phyloP scores from a whole-genome alignment of 306 rosid genomes.

The Acmispon strigosus region DNA sequence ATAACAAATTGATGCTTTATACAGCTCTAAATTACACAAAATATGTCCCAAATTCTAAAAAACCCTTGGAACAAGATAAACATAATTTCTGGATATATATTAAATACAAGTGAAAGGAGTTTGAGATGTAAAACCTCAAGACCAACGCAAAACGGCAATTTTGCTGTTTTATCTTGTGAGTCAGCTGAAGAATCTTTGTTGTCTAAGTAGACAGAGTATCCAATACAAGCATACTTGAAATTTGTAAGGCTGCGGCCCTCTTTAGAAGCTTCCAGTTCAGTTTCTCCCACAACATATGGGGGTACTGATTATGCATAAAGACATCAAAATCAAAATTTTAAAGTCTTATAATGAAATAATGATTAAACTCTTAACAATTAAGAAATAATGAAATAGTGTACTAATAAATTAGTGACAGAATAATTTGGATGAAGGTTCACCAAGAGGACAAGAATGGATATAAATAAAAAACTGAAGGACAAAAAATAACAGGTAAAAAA shows the following conservation, averaged over 20 bases:
- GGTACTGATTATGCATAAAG: constrained; percentile 53
- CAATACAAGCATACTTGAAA: constrained; percentile 85
- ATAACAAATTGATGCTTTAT: neutral
- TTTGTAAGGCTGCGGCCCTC: constrained; percentile 61
- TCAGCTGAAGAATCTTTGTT: constrained; percentile 52
- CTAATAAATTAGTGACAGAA: too few species aligned
- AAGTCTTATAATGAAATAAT: too few species aligned
- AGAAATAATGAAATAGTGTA: neutral
- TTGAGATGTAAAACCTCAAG: constrained; percentile 58
- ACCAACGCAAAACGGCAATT: constrained; percentile 80
- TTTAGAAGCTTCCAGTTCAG: constrained; percentile 73
- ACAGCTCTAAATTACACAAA: neutral
- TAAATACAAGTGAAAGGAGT: neutral
- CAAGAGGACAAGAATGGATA: too few species aligned
- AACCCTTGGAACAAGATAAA: neutral
- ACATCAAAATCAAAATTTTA: constrained; percentile 18
- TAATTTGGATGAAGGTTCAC: too few species aligned
- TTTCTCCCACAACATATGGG: constrained; percentile 62
- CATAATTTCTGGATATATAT: neutral
- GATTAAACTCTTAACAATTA: neutral
- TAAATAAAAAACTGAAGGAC: too few species aligned
- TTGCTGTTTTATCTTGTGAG: constrained; percentile 50
- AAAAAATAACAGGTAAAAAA: neutral
- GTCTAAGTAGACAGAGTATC: constrained; percentile 79
- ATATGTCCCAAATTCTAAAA: neutral